Percentiles rank a stretch among this genome's conserved stretches.
Evolutionary conservation across 2,329 filamentous ascomycete species (phyloP).

Genomic region (Scedosporium boydii): DNA sequence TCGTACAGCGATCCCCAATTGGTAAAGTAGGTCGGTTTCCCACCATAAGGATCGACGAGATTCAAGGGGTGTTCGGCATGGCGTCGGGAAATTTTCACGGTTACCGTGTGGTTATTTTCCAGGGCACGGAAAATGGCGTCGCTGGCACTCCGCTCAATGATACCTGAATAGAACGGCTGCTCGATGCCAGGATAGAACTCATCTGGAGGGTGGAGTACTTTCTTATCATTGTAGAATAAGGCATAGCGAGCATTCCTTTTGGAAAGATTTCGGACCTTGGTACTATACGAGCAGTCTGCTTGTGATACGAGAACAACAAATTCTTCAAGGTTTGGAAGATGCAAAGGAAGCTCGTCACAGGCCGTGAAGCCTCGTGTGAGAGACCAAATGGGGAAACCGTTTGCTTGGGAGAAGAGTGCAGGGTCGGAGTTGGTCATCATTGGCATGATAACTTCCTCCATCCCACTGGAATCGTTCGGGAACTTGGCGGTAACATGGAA

Average conservation of each 20-base stretch:
- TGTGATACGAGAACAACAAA: slow-evolving; percentile 19
- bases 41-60: slow-evolving; percentile 20
- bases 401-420: slow-evolving; percentile 21
- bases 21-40: slow-evolving; percentile 34
- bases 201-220: background rate
- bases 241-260: slow-evolving; percentile 18
- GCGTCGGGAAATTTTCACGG: slow-evolving; percentile 27
- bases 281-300: slow-evolving; percentile 20
- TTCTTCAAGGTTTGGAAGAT: slow-evolving; percentile 13
- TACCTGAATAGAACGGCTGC: slow-evolving; percentile 23
- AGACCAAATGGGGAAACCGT: slow-evolving; percentile 20
- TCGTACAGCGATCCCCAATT: slow-evolving; percentile 45
- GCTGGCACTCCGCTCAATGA: slow-evolving; percentile 19
- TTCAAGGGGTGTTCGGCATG: slow-evolving; percentile 10
- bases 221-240: slow-evolving; percentile 18
- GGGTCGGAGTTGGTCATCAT: background rate
- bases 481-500: background rate
- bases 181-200: slow-evolving; percentile 10
- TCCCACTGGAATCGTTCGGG: background rate
- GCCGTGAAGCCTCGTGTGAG: slow-evolving; percentile 13
- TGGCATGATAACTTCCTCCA: background rate
- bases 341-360: slow-evolving; percentile 17
- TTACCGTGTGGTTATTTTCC: slow-evolving; percentile 19
- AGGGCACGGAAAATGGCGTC: slow-evolving; percentile 17
- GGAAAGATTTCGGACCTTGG: slow-evolving; percentile 18